Conservation (phyloP, 495 filamentous ascomycete species). For the Podospora tetraspora region DNA sequence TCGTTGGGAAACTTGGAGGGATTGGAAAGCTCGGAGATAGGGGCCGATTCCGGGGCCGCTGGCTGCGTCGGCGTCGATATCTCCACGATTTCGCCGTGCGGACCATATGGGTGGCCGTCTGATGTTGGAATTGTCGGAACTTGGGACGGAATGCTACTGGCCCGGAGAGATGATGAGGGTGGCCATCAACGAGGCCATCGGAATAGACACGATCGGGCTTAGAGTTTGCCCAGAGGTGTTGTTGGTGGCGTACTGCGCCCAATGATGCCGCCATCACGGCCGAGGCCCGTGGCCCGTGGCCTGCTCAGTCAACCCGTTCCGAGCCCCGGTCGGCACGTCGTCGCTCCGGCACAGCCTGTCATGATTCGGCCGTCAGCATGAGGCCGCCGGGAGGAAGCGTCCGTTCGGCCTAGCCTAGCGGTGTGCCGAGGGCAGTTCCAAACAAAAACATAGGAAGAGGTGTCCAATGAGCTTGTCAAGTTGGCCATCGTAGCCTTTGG, state of each 20-base stretch:
- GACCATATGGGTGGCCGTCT: constrained; percentile 1
- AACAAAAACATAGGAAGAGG: not conserved
- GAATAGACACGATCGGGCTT: not conserved
- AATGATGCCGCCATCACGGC: not conserved
- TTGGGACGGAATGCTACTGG: constrained; percentile 13
- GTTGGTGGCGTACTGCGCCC: not conserved
- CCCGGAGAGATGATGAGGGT: not conserved
- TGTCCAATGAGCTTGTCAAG: not conserved
- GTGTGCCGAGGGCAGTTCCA: not conserved
- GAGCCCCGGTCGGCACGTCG: constrained; percentile 3
- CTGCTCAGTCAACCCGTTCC: constrained; percentile 1
- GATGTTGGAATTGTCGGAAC: not conserved
- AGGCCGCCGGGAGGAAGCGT: not conserved
- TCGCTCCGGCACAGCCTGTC: constrained; percentile 13
- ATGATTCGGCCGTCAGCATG: not conserved
- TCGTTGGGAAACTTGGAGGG: not conserved
- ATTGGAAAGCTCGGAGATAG: not conserved
- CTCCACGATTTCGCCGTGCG: constrained; percentile 11
- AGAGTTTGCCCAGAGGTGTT: not conserved
- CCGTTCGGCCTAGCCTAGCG: not conserved
- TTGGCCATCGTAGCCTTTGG: not conserved
- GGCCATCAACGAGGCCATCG: constrained; percentile 20
- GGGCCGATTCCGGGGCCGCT: not conserved
- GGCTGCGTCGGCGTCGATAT: not conserved
- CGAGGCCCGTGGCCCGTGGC: not conserved